phyloP scores from a whole-genome alignment of 257 asterid species.

The Solanum pinnatisectum region DNA sequence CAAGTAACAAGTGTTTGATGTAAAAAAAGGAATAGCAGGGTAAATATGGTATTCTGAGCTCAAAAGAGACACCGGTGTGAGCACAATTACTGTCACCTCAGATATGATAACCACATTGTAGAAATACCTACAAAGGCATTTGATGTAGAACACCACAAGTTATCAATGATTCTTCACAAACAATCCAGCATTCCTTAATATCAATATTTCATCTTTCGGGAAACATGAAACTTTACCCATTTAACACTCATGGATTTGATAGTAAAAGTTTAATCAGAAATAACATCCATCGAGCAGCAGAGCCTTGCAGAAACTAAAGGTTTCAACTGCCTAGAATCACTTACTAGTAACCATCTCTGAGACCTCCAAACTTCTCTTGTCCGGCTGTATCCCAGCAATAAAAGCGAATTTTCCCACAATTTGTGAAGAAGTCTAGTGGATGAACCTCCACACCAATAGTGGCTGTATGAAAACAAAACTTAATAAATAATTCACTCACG shows the following conservation, averaged over 20 bases:
- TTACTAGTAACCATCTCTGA: conserved; percentile 79
- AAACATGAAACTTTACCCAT: not conserved
- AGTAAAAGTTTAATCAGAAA: not conserved
- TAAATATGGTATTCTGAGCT: not conserved
- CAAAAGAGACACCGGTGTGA: not conserved
- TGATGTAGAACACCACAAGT: not conserved
- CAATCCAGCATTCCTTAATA: not conserved
- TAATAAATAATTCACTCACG: not conserved
- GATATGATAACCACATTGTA: not conserved
- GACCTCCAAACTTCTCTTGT: conserved; percentile 74
- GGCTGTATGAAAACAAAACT: conserved; percentile 22
- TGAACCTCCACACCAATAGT: conserved; percentile 83
- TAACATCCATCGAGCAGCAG: not conserved
- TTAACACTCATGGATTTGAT: not conserved
- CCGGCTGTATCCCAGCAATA: conserved; percentile 90
- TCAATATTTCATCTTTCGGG: not conserved
- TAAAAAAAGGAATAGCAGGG: not conserved
- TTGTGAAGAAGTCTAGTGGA: conserved; percentile 70
- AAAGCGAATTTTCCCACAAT: conserved; percentile 65
- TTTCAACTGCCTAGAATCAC: conserved; percentile 4
- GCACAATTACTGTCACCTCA: not conserved
- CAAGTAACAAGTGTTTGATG: not conserved
- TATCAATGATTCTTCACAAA: not conserved
- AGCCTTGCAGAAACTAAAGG: not conserved
- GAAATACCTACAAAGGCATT: not conserved